Evolutionary conservation across 2,329 filamentous ascomycete genomes (phyloP).

Genomic region (Fusarium sp.): DNA sequence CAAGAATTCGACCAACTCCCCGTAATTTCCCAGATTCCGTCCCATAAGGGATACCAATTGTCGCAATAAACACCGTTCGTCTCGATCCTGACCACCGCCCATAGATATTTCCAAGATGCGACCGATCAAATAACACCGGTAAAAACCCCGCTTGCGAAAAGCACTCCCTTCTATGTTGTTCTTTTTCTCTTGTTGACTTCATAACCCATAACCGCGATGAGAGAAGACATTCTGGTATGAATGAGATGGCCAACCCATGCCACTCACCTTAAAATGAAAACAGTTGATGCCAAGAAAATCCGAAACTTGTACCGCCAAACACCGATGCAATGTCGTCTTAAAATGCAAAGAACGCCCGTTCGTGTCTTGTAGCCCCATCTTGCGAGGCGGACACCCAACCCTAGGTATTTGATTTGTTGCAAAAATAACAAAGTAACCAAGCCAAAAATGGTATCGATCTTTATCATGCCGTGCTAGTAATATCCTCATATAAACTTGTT

Average conservation of each 20-base stretch:
- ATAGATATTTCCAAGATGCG: constrained; percentile 52
- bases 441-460: constrained; percentile 62
- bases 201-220: constrained; percentile 57
- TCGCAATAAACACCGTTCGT: constrained; percentile 52
- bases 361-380: constrained; percentile 58
- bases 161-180: constrained; percentile 61
- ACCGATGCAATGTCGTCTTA: constrained; percentile 62
- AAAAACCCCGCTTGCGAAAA: constrained; percentile 50
- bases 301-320: constrained; percentile 49
- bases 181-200: constrained; percentile 60
- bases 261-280: constrained; percentile 52
- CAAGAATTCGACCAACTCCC: constrained; percentile 55
- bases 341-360: constrained; percentile 60
- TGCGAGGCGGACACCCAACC: constrained; percentile 50
- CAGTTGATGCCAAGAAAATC: constrained; percentile 49
- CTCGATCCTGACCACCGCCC: constrained; percentile 52
- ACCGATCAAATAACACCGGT: constrained; percentile 55
- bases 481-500: constrained; percentile 53
- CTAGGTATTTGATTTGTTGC: constrained; percentile 49
- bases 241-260: constrained; percentile 41
- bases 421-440: constrained; percentile 49
- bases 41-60: constrained; percentile 49
- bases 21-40: constrained; percentile 51
- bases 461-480: constrained; percentile 57
- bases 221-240: constrained; percentile 51